phyloP scores from a whole-genome alignment of 345 rosid genomes.

The Kernera saxatilis region DNA sequence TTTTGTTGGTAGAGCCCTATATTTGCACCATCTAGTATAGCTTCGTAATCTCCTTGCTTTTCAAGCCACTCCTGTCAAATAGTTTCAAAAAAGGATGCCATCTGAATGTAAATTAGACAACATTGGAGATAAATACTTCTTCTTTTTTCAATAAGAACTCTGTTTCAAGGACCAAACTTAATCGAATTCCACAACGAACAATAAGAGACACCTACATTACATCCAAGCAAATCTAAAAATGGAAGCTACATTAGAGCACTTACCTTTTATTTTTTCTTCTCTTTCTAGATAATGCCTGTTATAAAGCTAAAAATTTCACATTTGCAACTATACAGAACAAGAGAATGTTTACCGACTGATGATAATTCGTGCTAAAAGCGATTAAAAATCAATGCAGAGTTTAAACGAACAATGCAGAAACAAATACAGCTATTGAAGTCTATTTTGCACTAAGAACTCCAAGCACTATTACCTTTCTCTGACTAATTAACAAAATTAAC shows the following conservation, averaged over 20 bases:
- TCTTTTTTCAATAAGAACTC: not conserved
- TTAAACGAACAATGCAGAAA: not conserved
- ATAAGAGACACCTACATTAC: not conserved
- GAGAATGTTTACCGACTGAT: not conserved
- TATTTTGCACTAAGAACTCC: not conserved
- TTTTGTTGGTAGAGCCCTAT: conserved; percentile 87
- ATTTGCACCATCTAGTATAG: conserved; percentile 91
- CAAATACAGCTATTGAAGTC: not conserved
- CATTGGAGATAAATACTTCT: not conserved
- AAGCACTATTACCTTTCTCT: not conserved
- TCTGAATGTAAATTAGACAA: not conserved
- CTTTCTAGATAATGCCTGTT: not conserved
- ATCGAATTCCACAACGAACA: not conserved
- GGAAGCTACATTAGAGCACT: not conserved
- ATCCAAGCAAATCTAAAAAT: not conserved
- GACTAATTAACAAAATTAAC: not conserved
- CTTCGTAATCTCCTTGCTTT: conserved; percentile 52
- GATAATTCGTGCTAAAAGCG: not conserved
- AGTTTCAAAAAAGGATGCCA: not conserved
- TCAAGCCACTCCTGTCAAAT: conserved; percentile 62
- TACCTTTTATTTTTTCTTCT: no score
- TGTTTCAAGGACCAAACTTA: not conserved
- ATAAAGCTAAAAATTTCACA: not conserved
- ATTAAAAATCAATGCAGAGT: not conserved
- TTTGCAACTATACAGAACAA: not conserved